These are phyloP conservation scores for Cladobotryum protrusum DNA, from an alignment of 2,329 filamentous ascomycete species.

Conservation along the genomic window DNA sequence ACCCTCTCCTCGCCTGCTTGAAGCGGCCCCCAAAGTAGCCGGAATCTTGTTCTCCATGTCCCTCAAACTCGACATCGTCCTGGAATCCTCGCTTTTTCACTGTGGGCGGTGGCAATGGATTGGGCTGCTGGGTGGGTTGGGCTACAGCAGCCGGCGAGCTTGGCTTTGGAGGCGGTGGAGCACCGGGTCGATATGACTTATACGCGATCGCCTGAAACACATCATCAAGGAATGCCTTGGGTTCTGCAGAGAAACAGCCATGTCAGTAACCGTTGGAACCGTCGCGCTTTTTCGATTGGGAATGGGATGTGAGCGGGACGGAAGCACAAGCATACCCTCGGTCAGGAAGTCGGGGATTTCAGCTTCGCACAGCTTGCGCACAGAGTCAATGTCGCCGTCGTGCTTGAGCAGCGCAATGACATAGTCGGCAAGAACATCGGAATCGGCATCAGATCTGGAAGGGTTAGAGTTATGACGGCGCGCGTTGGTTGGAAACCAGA, in stretches of 20 bases:
- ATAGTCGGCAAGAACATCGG: conserved; percentile 77
- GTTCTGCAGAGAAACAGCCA: conserved; percentile 19
- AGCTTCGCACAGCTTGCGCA: conserved; percentile 61
- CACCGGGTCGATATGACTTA: conserved; percentile 55
- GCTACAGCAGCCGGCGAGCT: not conserved
- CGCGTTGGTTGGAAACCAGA: not conserved
- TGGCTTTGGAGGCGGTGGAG: conserved; percentile 33
- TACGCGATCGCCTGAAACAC: conserved; percentile 60
- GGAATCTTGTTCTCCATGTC: conserved; percentile 19
- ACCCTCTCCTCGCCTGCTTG: conserved; percentile 57
- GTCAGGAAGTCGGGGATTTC: conserved; percentile 72
- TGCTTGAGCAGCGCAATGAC: conserved; percentile 71
- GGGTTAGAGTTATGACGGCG: not conserved
- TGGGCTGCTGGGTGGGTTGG: conserved; percentile 7
- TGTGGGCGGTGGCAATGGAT: not conserved
- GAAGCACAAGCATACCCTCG: conserved; percentile 41
- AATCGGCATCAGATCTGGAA: conserved; percentile 67
- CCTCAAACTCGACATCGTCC: conserved; percentile 20
- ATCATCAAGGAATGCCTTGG: conserved; percentile 58
- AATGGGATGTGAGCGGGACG: conserved; percentile 21
- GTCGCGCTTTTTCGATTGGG: not conserved
- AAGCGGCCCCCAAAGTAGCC: conserved; percentile 34
- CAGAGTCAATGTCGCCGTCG: conserved; percentile 57
- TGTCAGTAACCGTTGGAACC: not conserved
- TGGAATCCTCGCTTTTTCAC: conserved; percentile 31